A percentile compares a stretch with the other conserved stretches of the same genome.
These are phyloP conservation scores for Populus ilicifolia DNA, from an alignment of 345 rosid genomes.

Conservation along the genomic window DNA sequence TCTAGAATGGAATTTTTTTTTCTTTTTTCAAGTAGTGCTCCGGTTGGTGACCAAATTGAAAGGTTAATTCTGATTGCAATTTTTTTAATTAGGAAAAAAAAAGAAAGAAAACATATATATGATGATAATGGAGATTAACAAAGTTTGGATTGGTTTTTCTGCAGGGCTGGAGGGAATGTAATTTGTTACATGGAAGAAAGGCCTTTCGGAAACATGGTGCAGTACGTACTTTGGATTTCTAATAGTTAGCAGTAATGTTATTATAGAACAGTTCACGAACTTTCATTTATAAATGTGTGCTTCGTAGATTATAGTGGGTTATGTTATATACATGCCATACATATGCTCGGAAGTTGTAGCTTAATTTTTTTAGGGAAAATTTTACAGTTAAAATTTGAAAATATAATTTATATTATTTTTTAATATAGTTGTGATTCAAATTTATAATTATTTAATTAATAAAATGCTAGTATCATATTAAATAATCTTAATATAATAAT, in stretches of 20 bases:
- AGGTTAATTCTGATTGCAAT: not conserved
- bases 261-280: constrained; percentile 6
- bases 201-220: not conserved
- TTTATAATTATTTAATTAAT: too few relatives aligned
- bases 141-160: not conserved
- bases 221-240: not conserved
- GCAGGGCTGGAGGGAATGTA: not conserved
- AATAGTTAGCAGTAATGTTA: constrained; percentile 1
- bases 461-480: fast-evolving
- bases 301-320: not conserved
- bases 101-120: not conserved
- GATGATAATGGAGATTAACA: too few relatives aligned
- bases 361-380: not conserved
- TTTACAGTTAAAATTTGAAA: too few relatives aligned
- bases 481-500: too few relatives aligned
- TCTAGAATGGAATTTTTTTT: too few relatives aligned
- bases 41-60: not conserved
- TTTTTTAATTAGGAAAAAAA: too few relatives aligned
- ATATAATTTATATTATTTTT: too few relatives aligned
- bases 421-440: too few relatives aligned
- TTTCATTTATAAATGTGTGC: not conserved
- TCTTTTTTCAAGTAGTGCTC: not conserved
- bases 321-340: not conserved
- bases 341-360: not conserved
- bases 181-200: not conserved